A percentile compares a stretch with the other conserved stretches of the same genome.
phyloP scores from a whole-genome alignment of 2,329 filamentous ascomycete genomes.

The Aureobasidium vineae region DNA sequence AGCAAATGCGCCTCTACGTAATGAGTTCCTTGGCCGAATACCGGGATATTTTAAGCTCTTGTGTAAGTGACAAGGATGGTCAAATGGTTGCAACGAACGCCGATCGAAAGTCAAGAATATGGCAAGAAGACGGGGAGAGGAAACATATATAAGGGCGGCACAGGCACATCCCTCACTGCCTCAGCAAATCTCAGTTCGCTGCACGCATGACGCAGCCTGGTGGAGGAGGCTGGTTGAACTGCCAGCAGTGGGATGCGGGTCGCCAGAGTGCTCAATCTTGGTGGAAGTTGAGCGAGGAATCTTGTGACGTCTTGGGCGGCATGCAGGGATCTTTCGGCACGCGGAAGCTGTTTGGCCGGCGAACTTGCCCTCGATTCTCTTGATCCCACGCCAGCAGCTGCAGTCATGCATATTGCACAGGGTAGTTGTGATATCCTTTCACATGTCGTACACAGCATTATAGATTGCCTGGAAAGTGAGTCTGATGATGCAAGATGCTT shows the following conservation, averaged over 20 bases:
- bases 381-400: neutral
- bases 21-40: constrained; percentile 12
- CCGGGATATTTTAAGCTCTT: constrained; percentile 15
- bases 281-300: neutral
- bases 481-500: neutral
- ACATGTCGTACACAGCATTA: neutral
- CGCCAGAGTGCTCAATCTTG: neutral
- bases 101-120: neutral
- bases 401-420: neutral
- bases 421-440: neutral
- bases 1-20: constrained; percentile 23
- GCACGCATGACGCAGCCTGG: constrained; percentile 1
- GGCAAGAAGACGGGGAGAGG: neutral
- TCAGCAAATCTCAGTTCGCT: neutral
- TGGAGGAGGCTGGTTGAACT: constrained; percentile 3
- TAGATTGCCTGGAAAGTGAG: neutral
- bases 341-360: constrained; percentile 2
- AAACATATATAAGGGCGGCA: neutral
- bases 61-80: constrained; percentile 14
- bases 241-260: neutral
- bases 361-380: neutral
- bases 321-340: constrained; percentile 10
- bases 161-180: neutral
- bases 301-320: constrained; percentile 9
- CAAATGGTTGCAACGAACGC: neutral